A percentile compares a stretch with the other conserved stretches of the same genome.
Conservation (phyloP, 805 yeast species). For the Candida silvatica region DNA sequence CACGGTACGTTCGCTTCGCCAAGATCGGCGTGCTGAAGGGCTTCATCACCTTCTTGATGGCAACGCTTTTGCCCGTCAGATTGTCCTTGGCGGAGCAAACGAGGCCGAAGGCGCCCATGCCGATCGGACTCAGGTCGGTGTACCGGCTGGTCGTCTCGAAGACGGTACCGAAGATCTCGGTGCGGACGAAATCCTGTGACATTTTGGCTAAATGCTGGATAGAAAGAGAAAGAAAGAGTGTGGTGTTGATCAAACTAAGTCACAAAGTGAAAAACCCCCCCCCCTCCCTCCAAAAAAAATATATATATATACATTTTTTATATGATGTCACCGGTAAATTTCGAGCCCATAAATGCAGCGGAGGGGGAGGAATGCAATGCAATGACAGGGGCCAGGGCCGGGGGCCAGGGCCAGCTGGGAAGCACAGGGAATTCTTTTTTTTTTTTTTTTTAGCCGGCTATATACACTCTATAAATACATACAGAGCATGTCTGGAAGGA, state of each 20-base stretch:
- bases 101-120: slow-evolving; percentile 99
- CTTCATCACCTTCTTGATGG: slow-evolving; percentile 95
- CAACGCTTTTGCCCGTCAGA: slow-evolving; percentile 85
- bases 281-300: no score
- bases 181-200: slow-evolving; percentile 46
- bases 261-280: no score
- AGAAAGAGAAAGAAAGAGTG: no score
- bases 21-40: slow-evolving; percentile 92
- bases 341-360: no score
- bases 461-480: neutral
- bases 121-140: slow-evolving; percentile 91
- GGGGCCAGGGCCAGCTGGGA: no score
- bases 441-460: neutral
- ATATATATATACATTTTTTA: no score
- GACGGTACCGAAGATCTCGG: slow-evolving; percentile 92
- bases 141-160: slow-evolving; percentile 89
- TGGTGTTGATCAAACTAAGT: no score
- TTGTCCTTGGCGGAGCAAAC: slow-evolving; percentile 95
- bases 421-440: no score
- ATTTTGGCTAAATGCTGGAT: no score
- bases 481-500: slow-evolving; percentile 15
- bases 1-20: slow-evolving; percentile 95
- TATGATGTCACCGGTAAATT: no score
- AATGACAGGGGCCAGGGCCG: no score
- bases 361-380: no score